Conservation (phyloP, 176 grass and related monocot genomes). For the Saccharum spontaneum region DNA sequence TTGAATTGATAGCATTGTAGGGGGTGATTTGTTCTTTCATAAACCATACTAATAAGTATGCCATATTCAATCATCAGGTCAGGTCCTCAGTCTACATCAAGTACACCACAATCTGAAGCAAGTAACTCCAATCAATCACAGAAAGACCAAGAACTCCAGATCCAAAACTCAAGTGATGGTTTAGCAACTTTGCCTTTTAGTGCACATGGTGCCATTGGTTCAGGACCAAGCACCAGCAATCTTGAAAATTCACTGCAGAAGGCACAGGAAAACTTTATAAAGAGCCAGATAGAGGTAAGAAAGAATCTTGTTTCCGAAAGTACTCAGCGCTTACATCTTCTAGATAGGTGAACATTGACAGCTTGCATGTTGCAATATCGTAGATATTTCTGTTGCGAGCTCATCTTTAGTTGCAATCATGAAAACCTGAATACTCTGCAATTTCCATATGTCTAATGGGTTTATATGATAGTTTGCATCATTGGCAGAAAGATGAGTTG, state of each 20-base stretch:
- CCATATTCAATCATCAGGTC: constrained; percentile 31
- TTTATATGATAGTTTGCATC: not conserved
- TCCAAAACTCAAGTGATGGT: constrained; percentile 5
- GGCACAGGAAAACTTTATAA: constrained; percentile 49
- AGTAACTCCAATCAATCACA: constrained; percentile 47
- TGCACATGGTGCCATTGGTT: constrained; percentile 23
- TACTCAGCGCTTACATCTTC: not conserved
- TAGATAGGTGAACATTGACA: not conserved
- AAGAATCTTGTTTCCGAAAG: constrained; percentile 17
- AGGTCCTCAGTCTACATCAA: constrained; percentile 36
- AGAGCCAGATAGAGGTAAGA: constrained; percentile 63
- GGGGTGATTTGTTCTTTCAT: not conserved
- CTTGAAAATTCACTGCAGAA: constrained; percentile 46
- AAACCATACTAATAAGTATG: not conserved
- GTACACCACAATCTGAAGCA: constrained; percentile 35
- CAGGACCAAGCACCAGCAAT: not conserved
- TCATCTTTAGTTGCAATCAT: not conserved
- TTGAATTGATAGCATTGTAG: not conserved
- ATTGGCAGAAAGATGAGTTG: constrained; percentile 18
- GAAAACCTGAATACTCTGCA: not conserved
- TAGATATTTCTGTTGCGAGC: not conserved
- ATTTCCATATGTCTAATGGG: not conserved
- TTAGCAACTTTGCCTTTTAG: constrained; percentile 27
- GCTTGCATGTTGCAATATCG: not conserved
- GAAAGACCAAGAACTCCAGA: not conserved